These are phyloP conservation scores for Malassezia sp. DNA, from an alignment of 1,284 basidiomycete species.

Conservation along the genomic window DNA sequence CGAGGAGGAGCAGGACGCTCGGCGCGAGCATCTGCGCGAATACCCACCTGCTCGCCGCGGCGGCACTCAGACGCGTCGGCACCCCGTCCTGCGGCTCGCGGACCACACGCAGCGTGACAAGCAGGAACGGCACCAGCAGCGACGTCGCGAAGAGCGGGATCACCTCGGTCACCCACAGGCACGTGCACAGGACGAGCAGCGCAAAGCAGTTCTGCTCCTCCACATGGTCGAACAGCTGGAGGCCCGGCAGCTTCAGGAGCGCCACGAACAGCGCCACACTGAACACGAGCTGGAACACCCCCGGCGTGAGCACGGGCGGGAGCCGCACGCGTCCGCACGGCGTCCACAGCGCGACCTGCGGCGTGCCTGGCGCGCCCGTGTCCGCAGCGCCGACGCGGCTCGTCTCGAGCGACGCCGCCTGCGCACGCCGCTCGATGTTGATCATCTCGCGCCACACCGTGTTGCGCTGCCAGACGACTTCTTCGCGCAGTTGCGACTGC, in stretches of 20 bases:
- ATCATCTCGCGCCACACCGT: slow-evolving; percentile 99
- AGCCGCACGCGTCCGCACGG: slow-evolving; percentile 26
- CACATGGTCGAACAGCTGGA: slow-evolving; percentile 51
- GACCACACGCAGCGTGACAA: slow-evolving; percentile 78
- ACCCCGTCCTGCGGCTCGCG: slow-evolving; percentile 54
- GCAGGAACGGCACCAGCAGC: slow-evolving; percentile 71
- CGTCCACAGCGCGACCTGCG: slow-evolving; percentile 18
- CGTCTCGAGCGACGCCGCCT: slow-evolving; percentile 41
- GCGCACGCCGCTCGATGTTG: slow-evolving; percentile 59
- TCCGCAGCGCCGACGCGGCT: slow-evolving; percentile 26
- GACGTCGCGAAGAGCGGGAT: slow-evolving; percentile 95
- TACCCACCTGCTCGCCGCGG: slow-evolving; percentile 68
- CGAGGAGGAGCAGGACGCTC: slow-evolving; percentile 66
- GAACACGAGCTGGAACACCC: slow-evolving; percentile 36
- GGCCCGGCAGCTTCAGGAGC: slow-evolving; percentile 37
- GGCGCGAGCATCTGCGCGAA: slow-evolving; percentile 61
- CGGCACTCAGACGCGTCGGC: slow-evolving; percentile 54
- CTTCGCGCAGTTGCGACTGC: slow-evolving; percentile 73
- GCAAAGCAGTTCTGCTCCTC: slow-evolving; percentile 87
- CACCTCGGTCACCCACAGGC: slow-evolving; percentile 94
- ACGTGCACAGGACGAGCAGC: slow-evolving; percentile 76
- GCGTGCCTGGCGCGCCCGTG: no score
- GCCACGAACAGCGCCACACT: slow-evolving; percentile 32
- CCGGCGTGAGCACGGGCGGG: slow-evolving; percentile 35
- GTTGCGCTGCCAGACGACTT: slow-evolving; percentile 82